A percentile compares a stretch with the other conserved stretches of the same genome.
Evolutionary conservation across 2,329 filamentous ascomycete species (phyloP).

Genomic region (Botrytis sinoallii): DNA sequence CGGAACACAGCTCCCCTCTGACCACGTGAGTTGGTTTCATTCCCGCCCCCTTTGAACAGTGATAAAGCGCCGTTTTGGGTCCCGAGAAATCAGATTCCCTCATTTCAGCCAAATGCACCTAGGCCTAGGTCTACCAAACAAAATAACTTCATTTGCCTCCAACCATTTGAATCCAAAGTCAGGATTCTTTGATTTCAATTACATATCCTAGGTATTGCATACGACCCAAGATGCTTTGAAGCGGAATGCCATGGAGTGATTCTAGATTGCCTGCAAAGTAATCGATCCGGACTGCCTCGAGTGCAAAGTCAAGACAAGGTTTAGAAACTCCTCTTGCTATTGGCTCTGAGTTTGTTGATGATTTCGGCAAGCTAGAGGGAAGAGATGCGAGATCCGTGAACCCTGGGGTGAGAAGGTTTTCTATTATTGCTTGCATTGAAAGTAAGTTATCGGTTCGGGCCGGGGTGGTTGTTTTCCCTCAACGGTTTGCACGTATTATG

Average conservation of each 20-base stretch:
- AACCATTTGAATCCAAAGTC: neutral
- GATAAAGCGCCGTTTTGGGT: neutral
- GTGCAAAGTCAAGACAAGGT: constrained; percentile 2
- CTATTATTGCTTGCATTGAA: neutral
- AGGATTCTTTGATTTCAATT: neutral
- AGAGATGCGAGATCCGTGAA: neutral
- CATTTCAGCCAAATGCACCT: neutral
- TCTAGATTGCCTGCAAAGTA: constrained; percentile 3
- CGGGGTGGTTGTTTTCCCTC: neutral
- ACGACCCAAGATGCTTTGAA: neutral
- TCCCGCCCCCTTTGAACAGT: neutral
- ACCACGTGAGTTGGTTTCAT: constrained; percentile 13
- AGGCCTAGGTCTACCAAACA: constrained; percentile 1
- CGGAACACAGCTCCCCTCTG: constrained; percentile 14
- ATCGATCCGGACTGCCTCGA: constrained; percentile 6
- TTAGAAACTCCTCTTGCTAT: neutral
- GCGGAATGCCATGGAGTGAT: neutral
- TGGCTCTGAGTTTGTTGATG: neutral
- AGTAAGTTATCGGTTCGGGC: constrained; percentile 13
- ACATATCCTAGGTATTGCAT: neutral
- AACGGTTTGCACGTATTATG: constrained; percentile 1
- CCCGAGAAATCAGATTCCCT: neutral
- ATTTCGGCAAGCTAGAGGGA: neutral
- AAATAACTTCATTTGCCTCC: neutral
- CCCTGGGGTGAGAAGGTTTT: neutral